Evolutionary conservation across 2,329 filamentous ascomycete species (phyloP), one percentile per base, ranked within the genome.

Genomic region (Berkeleyomyces basicola): DNA sequence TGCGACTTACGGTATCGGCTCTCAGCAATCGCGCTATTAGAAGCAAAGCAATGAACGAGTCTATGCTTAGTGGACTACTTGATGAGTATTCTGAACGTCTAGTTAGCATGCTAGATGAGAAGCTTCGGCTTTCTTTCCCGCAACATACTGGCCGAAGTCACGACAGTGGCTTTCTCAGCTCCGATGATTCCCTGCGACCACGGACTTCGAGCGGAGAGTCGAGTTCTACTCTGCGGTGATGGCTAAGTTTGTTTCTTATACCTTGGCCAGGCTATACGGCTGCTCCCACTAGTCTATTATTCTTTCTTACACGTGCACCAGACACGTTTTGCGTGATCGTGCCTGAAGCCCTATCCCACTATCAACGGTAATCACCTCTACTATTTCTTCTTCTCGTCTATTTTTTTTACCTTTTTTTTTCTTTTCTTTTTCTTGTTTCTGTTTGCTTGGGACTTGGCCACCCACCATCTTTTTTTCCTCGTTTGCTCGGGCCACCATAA

Each of bases 61-160:
- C 77, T 16, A 75, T 81, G 58, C 73, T 87, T 42, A 81, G 78
- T 47, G 84, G 83, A 59, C 73, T 90, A 53, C 74, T 91, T 6
- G 87, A 90, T 67, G 82, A 88, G 72, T 90, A 90, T 68, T 88
- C 85, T 1, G 85, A 89, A 68, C 79, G 83, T 65, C 74, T 91
- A 58, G 82, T 89, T 4, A 82, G 78, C 55, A 78, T 90, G 72
- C 77, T 91, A 53, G 86, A 90, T 66, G 84, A 89, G 71, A 87
- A 86, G 70, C 77, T 90, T 59, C 74, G 78, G 57, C 72, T 83
- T 42, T 77, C 70, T 7, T 74, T 71, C 68, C 70, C 73, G 42
- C 68, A 70, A 40, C 67, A 67, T 14, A 70, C 71, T 3, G 71
- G 67, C 61, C 65, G 58, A 10, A 53, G 58, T 39, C 51, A 61